A percentile compares a stretch with the other conserved stretches of the same genome.
Evolutionary conservation across 805 yeast species (phyloP).

Genomic region (Yamadazyma paraphyllophila): DNA sequence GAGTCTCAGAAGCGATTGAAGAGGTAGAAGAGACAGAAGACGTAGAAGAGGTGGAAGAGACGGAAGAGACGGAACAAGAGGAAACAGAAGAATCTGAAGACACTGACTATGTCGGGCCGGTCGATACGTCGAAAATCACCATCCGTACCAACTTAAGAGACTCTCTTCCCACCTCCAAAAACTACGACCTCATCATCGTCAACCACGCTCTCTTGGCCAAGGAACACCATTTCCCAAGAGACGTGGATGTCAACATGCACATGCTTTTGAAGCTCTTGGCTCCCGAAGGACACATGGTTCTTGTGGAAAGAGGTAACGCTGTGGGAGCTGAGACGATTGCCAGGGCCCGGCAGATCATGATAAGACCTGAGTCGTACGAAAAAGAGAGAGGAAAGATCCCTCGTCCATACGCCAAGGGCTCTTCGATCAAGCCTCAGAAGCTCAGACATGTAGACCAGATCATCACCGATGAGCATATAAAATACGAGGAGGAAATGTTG

Average conservation of each 20-base stretch:
- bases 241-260: conserved; percentile 68
- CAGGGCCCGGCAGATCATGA: conserved; percentile 82
- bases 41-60: conserved; percentile 4
- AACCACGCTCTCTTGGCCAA: conserved; percentile 72
- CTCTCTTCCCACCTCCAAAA: conserved; percentile 47
- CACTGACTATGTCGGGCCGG: conserved; percentile 37
- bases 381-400: conserved; percentile 63
- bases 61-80: conserved; percentile 13
- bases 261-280: conserved; percentile 57
- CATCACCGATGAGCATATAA: conserved; percentile 34
- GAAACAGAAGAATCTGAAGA: conserved; percentile 2
- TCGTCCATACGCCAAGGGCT: conserved; percentile 61
- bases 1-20: not conserved
- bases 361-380: conserved; percentile 74
- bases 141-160: conserved; percentile 56
- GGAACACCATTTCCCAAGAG: conserved; percentile 60
- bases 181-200: conserved; percentile 80
- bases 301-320: conserved; percentile 88
- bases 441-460: conserved; percentile 34
- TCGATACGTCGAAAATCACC: conserved; percentile 55
- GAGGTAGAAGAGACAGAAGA: conserved; percentile 3
- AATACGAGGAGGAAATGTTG: conserved; percentile 30
- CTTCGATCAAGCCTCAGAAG: conserved; percentile 40
- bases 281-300: conserved; percentile 76
- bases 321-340: conserved; percentile 86